Conservation (phyloP, 208 protist genomes). For the Tritrichomonas foetus region DNA sequence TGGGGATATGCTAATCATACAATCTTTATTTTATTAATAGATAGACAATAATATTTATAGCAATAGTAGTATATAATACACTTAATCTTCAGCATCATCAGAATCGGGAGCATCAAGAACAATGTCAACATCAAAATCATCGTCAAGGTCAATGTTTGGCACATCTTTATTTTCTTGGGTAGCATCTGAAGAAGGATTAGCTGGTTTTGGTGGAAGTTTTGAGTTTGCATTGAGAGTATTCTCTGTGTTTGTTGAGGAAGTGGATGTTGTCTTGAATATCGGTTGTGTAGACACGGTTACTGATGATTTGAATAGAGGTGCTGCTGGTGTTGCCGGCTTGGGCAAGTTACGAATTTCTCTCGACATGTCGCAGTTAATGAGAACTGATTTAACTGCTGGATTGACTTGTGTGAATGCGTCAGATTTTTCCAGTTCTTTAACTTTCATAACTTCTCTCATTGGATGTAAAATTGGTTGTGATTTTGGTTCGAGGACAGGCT, state of each 20-base stretch:
- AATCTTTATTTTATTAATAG: too few relatives aligned
- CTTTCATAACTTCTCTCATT: not conserved
- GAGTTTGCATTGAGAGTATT: not conserved
- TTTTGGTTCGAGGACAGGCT: slow-evolving; percentile 1
- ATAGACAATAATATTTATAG: too few relatives aligned
- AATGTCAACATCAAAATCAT: not conserved
- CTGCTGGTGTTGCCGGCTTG: too few relatives aligned
- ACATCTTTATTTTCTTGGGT: not conserved
- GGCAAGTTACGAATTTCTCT: not conserved
- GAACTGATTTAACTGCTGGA: not conserved
- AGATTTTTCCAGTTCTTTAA: not conserved
- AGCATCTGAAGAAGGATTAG: not conserved
- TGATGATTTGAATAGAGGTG: too few relatives aligned
- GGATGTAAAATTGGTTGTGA: not conserved
- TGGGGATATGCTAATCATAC: too few relatives aligned
- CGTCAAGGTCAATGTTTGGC: not conserved
- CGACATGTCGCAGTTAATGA: not conserved
- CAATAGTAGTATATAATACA: not conserved
- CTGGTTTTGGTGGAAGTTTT: not conserved
- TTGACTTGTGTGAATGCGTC: not conserved
- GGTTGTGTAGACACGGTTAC: not conserved
- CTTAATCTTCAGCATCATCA: not conserved
- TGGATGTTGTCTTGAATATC: not conserved
- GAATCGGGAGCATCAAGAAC: not conserved
- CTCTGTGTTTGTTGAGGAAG: not conserved